Conservation (phyloP, 768 basidiomycete genomes). For the Bullera alba region DNA sequence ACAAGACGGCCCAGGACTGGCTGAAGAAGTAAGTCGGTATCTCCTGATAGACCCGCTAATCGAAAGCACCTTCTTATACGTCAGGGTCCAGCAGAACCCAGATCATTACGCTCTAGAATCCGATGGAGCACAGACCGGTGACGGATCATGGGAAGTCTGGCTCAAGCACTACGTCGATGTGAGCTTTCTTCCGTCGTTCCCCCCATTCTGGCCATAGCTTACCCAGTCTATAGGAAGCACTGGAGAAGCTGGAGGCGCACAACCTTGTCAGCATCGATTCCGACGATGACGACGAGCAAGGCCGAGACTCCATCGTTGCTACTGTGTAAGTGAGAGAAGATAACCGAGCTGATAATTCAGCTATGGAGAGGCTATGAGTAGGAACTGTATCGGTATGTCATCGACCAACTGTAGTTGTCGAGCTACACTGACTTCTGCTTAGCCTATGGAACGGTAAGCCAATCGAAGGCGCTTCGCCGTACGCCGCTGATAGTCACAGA, state of each 20-base stretch:
- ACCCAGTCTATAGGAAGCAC: slow-evolving; percentile 22
- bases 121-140: slow-evolving; percentile 48
- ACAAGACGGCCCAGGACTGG: slow-evolving; percentile 72
- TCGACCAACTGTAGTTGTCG: not conserved
- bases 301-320: not conserved
- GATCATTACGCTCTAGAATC: slow-evolving; percentile 57
- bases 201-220: not conserved
- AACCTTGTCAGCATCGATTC: slow-evolving; percentile 51
- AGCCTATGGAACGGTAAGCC: slow-evolving; percentile 3
- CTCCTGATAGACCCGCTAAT: not conserved
- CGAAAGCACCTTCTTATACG: slow-evolving; percentile 70
- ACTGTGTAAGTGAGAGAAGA: not conserved
- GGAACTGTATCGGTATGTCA: slow-evolving; percentile 26
- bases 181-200: slow-evolving; percentile 20
- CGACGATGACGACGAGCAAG: slow-evolving; percentile 1
- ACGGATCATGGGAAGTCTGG: slow-evolving; percentile 64
- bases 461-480: too few species aligned
- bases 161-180: slow-evolving; percentile 68
- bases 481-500: slow-evolving; percentile 12
- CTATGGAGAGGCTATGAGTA: slow-evolving; percentile 29
- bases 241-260: slow-evolving; percentile 50
- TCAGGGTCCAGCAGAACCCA: slow-evolving; percentile 78
- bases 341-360: not conserved
- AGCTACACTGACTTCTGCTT: not conserved
- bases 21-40: slow-evolving; percentile 28